Conservation (phyloP, 805 yeast genomes). For the Starmera quercuum region DNA sequence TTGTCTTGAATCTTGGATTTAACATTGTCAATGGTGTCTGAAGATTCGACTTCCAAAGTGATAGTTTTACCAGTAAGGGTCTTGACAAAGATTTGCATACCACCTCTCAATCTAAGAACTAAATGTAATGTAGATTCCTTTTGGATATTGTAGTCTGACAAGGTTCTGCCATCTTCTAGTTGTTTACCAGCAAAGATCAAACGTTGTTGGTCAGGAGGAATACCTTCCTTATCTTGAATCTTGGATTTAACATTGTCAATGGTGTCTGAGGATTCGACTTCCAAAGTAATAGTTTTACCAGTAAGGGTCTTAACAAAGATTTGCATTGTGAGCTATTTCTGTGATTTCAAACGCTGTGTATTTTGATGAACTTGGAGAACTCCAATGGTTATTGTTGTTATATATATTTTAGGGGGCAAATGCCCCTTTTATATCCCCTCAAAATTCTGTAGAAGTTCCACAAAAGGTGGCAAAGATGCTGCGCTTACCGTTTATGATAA, state of each 20-base stretch:
- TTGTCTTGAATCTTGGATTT: slow-evolving; percentile 98
- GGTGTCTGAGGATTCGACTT: slow-evolving; percentile 96
- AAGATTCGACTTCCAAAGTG: slow-evolving; percentile 97
- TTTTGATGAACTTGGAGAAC: slow-evolving; percentile 34
- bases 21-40: slow-evolving; percentile 98
- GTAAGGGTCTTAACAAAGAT: slow-evolving; percentile 92
- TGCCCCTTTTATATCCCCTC: slow-evolving; percentile 10
- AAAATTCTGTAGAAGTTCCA: slow-evolving; percentile 24
- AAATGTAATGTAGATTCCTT: slow-evolving; percentile 84
- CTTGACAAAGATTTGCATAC: slow-evolving; percentile 87
- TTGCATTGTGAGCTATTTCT: slow-evolving; percentile 53
- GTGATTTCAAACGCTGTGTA: slow-evolving; percentile 31
- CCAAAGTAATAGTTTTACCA: slow-evolving; percentile 95
- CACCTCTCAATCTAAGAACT: slow-evolving; percentile 86
- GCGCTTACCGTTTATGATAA: slow-evolving; percentile 13
- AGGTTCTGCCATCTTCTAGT: slow-evolving; percentile 89
- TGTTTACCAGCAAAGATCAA: slow-evolving; percentile 95
- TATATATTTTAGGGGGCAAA: not conserved
- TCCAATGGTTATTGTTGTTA: slow-evolving; percentile 32
- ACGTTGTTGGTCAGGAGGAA: slow-evolving; percentile 99
- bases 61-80: slow-evolving; percentile 89
- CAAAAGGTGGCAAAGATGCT: slow-evolving; percentile 27
- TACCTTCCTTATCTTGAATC: slow-evolving; percentile 98
- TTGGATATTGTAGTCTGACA: slow-evolving; percentile 91
- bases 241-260: slow-evolving; percentile 90